Percentiles rank a stretch among this genome's conserved stretches.
These are phyloP conservation scores for Xylariaceae sp. DNA, from an alignment of 2,329 filamentous ascomycete species.

Conservation along the genomic window DNA sequence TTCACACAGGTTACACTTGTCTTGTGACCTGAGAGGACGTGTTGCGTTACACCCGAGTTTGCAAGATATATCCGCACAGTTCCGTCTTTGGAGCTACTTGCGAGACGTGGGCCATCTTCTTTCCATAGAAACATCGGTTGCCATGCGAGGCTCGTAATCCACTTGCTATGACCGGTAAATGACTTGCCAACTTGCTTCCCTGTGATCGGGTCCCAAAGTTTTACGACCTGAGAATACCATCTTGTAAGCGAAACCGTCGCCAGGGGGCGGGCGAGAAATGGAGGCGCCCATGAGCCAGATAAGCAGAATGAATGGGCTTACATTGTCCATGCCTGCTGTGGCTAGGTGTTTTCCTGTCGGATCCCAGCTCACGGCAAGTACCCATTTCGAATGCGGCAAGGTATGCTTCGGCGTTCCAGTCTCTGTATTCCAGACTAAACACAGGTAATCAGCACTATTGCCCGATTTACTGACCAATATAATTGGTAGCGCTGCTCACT, in stretches of 20 bases:
- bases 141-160: conserved; percentile 86
- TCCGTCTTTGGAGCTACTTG: conserved; percentile 84
- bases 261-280: background rate
- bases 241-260: background rate
- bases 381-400: conserved; percentile 85
- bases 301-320: background rate
- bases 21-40: conserved; percentile 80
- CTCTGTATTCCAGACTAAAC: conserved; percentile 74
- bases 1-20: conserved; percentile 75
- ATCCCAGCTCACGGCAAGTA: conserved; percentile 82
- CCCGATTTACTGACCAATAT: background rate
- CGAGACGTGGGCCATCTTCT: conserved; percentile 72
- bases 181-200: conserved; percentile 70
- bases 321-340: conserved; percentile 88
- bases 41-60: conserved; percentile 73
- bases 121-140: conserved; percentile 86
- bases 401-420: conserved; percentile 87
- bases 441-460: conserved; percentile 3
- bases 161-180: conserved; percentile 84
- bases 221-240: conserved; percentile 54
- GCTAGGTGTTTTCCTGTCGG: conserved; percentile 79
- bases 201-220: conserved; percentile 82
- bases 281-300: background rate
- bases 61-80: conserved; percentile 87
- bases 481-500: conserved; percentile 3